Conservation (phyloP, 805 yeast genomes). For the Suhomyces prunicola region DNA sequence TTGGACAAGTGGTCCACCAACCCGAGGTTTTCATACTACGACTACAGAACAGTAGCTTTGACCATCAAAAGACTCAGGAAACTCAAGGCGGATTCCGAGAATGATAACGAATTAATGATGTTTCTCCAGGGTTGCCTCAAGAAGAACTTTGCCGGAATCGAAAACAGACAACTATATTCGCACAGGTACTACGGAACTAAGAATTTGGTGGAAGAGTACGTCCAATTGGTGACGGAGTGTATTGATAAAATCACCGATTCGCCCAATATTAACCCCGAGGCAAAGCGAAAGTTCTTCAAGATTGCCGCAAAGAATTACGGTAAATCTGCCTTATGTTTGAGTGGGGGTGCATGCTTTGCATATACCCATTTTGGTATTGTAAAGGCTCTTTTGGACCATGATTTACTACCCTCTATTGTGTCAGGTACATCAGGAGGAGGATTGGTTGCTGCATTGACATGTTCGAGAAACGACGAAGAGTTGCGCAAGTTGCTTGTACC, state of each 20-base stretch:
- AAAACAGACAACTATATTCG: constrained; percentile 65
- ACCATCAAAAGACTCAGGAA: constrained; percentile 42
- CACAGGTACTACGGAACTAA: constrained; percentile 78
- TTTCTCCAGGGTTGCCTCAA: constrained; percentile 65
- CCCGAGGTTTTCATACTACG: constrained; percentile 64
- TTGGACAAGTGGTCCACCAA: constrained; percentile 63
- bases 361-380: constrained; percentile 76
- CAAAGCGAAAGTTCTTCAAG: constrained; percentile 53
- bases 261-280: constrained; percentile 29
- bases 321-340: constrained; percentile 63
- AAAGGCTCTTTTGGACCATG: constrained; percentile 65
- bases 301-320: constrained; percentile 65
- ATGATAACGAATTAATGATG: constrained; percentile 48
- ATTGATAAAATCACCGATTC: constrained; percentile 44
- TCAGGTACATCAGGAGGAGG: constrained; percentile 86
- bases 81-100: constrained; percentile 26
- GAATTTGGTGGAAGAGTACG: constrained; percentile 51
- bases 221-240: constrained; percentile 48
- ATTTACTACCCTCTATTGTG: constrained; percentile 62
- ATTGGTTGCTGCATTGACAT: constrained; percentile 65
- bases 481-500: constrained; percentile 55
- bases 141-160: constrained; percentile 75
- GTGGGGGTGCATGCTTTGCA: constrained; percentile 81
- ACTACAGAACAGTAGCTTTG: constrained; percentile 54
- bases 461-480: constrained; percentile 70